phyloP scores from a whole-genome alignment of 352 stramenopile genomes.

The Globisporangium cystogenes region DNA sequence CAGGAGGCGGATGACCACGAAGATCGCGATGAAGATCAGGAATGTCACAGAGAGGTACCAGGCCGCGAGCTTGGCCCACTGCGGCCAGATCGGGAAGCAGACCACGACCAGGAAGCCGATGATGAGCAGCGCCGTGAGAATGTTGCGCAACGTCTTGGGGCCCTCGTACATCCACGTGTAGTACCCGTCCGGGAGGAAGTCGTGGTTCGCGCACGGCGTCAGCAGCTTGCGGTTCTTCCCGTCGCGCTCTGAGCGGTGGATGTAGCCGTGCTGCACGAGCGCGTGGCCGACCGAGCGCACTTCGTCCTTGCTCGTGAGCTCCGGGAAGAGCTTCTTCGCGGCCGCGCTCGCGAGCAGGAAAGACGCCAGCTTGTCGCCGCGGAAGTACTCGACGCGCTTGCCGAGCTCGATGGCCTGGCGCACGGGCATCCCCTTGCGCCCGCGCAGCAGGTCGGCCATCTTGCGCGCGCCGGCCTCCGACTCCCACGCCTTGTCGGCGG shows the following conservation, averaged over 20 bases:
- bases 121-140: constrained; percentile 97
- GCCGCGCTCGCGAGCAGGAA: constrained; percentile 77
- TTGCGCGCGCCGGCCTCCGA: constrained; percentile 68
- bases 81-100: constrained; percentile 99
- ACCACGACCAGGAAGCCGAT: constrained; percentile 96
- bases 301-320: constrained; percentile 77
- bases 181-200: constrained; percentile 95
- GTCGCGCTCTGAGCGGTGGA: constrained; percentile 85
- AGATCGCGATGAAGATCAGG: constrained; percentile 97
- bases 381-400: constrained; percentile 91
- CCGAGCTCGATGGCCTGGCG: constrained; percentile 87
- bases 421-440: constrained; percentile 83
- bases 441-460: constrained; percentile 80
- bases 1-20: constrained; percentile 93
- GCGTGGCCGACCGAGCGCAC: constrained; percentile 63
- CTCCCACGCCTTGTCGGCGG: constrained; percentile 57
- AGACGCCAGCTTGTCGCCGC: constrained; percentile 83
- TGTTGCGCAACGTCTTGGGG: constrained; percentile 96
- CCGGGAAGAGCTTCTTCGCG: constrained; percentile 81
- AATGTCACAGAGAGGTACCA: constrained; percentile 99
- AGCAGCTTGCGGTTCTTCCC: constrained; percentile 85
- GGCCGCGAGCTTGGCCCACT: constrained; percentile 96
- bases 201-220: constrained; percentile 75
- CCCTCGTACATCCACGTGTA: constrained; percentile 99
- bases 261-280: constrained; percentile 77